phyloP scores from a whole-genome alignment of 257 asterid species.

The Fraxinus americana region DNA sequence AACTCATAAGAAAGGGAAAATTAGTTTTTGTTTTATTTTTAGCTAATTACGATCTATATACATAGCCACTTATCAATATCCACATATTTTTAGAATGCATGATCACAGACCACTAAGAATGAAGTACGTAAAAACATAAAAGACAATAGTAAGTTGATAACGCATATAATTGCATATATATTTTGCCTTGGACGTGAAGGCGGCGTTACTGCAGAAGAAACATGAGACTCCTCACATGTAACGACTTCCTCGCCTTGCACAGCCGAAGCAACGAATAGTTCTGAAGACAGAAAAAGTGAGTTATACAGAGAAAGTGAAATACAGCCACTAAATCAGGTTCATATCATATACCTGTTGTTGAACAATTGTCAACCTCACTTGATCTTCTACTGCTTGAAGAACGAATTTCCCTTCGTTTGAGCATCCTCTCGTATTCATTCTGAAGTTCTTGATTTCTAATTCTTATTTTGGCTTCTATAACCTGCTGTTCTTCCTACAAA shows the following conservation, averaged over 20 bases:
- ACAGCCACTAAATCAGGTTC: not conserved
- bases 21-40: not conserved
- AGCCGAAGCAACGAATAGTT: conserved; percentile 61
- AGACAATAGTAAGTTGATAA: conserved; percentile 4
- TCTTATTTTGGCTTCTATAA: conserved; percentile 97
- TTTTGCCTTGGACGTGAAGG: conserved; percentile 51
- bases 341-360: conserved; percentile 60
- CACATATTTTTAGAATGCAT: not conserved
- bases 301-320: conserved; percentile 10
- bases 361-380: conserved; percentile 54
- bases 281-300: conserved; percentile 36
- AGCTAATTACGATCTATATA: not conserved
- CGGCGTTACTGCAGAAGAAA: conserved; percentile 45
- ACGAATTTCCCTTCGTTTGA: conserved; percentile 60
- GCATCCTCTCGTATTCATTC: conserved; percentile 77
- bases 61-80: not conserved
- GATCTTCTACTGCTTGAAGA: conserved; percentile 61
- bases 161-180: conserved; percentile 43
- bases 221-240: conserved; percentile 49
- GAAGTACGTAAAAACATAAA: not conserved
- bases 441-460: conserved; percentile 89
- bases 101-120: not conserved
- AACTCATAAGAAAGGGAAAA: too few species aligned
- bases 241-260: conserved; percentile 64
- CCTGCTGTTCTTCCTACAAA: conserved; percentile 90